Conservation (phyloP, 768 basidiomycete genomes). For the Phylloporus rhodoxanthus region DNA sequence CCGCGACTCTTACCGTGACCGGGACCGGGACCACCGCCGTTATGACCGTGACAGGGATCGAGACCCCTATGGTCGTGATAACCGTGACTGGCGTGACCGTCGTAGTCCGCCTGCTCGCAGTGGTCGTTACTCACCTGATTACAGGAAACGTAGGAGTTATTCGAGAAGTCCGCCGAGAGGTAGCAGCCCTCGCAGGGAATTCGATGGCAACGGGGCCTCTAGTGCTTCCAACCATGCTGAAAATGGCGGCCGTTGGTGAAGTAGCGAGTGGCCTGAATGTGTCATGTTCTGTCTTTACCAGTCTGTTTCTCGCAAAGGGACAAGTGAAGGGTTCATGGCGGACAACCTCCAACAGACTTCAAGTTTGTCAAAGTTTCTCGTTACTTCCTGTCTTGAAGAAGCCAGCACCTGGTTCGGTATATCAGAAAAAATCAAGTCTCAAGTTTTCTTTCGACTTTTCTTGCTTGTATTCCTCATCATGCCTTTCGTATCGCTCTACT, state of each 20-base stretch:
- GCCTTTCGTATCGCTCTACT: conserved; percentile 43
- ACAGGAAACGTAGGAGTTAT: conserved; percentile 69
- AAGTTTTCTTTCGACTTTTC: conserved; percentile 57
- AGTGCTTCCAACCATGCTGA: conserved; percentile 35
- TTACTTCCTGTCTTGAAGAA: conserved; percentile 45
- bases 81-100: conserved; percentile 73
- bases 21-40: conserved; percentile 39
- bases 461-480: conserved; percentile 37
- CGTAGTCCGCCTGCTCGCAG: conserved; percentile 66
- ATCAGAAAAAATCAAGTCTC: conserved; percentile 56
- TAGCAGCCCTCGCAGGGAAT: conserved; percentile 51
- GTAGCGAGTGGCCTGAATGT: conserved; percentile 15
- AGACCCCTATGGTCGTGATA: conserved; percentile 66
- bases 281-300: conserved; percentile 24
- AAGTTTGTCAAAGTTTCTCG: conserved; percentile 49
- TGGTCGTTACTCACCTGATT: conserved; percentile 71
- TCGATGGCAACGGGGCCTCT: conserved; percentile 38
- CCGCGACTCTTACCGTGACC: conserved; percentile 42
- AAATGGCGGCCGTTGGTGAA: conserved; percentile 59
- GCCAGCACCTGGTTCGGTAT: conserved; percentile 46
- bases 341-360: conserved; percentile 34
- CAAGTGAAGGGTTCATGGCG: conserved; percentile 40
- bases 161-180: conserved; percentile 77
- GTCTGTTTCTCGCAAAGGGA: conserved; percentile 33
- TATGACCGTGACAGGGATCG: conserved; percentile 45